Base-by-base conservation (phyloP, 257 asterid species). In the Ajuga chamaepitys region DNA sequence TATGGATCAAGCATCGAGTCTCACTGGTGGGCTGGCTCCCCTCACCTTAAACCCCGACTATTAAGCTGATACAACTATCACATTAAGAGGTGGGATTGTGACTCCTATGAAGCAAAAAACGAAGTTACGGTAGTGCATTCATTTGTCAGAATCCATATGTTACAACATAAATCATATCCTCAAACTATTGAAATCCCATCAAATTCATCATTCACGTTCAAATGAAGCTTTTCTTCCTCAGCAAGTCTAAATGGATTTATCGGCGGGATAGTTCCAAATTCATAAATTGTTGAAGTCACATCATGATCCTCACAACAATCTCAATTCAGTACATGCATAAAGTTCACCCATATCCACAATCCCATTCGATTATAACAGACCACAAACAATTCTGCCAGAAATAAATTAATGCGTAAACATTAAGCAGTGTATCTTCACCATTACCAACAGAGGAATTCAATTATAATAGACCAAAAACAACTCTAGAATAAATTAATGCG, bases 391-490 rank as follows among this genome's bases (percentile, higher is more conserved):
- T 45, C 44, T 32, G 42, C 35, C 13, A 44, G 30, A 38, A 64
- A 47, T 13, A 41, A 54, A 67, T 47, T 13, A 38, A 26, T 18
- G 34, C 17, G 13, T 13, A 37, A 18, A 47, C n/a, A n/a, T 30
- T 30, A 30, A 30, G 12, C 13, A 30, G 14, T 20, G 62, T 16
- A 57, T 30, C 25, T 65, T 78, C 46, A 82, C 83, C 71, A 42
- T 35, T 70, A 26, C 64, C 50, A 12, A 67, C 17, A 41, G 82
- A 62, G n/a, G 81, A n/a, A 48, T 38, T 51, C 34, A 18, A 7
- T n/a, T 32, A 21, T 16, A n/a, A 34, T 18, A 28, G n/a, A 46
- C 46, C 42, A n/a, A 9, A 28, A 22, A n/a, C 40, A 70, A 42
- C 20, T 45, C 44, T 32, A 38, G n/a, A 64, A 47, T 13, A 41